Evolutionary conservation across 371 early-diverging fungal genomes (phyloP), one percentile per base, ranked within the genome.

Genomic region (Choanephora cucurbitarum): DNA sequence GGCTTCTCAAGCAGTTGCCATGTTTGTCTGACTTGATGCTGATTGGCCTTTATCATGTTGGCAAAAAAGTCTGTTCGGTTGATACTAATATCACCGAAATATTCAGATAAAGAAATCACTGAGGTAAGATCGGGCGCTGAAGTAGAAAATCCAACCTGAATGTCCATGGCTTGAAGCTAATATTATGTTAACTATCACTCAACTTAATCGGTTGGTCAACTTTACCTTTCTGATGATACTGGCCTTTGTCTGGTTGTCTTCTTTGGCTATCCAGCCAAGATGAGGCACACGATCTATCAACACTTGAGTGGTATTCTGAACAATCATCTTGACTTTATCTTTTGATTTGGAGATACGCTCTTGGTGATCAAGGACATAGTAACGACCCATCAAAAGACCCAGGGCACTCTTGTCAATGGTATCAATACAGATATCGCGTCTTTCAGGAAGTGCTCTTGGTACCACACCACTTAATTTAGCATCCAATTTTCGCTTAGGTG

Each of bases 351-450:
- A 28, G 39, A 43, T 53, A 37, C 42, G 34, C 21, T 54, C 32
- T 39, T 60, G 66, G 8, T 58, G 58, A 47, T 69, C 66, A 18
- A 66, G 39, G 5, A 78, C 62, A 60, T 72, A 84, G 42, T 78
- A 83, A 5, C 81, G 70, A 4, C 87, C 87, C 9, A 82, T 57
- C 49, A 85, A 58, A 17, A 73, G 67, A 1, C 85, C 84, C 46
- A 86, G 44, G 0, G 55, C 37, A 9, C 71, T 59, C 0, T 50
- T 14, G 40, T 85, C 83, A 6, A 77, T 62, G 0, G 64, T 37
- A 3, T 57, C 46, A 18, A 88, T 60, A 60, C 88, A 88, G 6
- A 61, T 65, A 43, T 86, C 77, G 72, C 76, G 75, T 5, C 86
- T 70, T 24, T 78, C 80, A 5, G 77, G 80, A 1, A 57, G 62